Base-by-base conservation (phyloP, 306 rosid genomes). In the Cucurbita ficifolia region DNA sequence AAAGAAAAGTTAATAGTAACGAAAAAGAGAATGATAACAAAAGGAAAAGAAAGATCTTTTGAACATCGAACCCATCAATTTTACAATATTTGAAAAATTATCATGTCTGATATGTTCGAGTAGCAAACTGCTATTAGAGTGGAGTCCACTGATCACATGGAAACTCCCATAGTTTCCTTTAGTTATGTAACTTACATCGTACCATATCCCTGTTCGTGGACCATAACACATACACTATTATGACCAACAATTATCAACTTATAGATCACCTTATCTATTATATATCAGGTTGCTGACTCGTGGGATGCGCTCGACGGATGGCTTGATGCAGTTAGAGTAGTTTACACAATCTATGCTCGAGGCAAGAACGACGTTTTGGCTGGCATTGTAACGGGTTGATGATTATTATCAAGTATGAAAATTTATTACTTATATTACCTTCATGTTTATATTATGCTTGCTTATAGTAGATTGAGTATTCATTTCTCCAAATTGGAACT, bases 291-390 rank as follows among this genome's bases (percentile, higher is more conserved):
- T 80, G 96, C 96, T 49, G 99, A 91, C 76, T 89, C 99, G 1
- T 91, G 96, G 97, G 99, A 95, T 73, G 87, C 92, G 39, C 84
- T 95, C 70, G 99, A 95, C 69, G 99, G 97, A 59, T 95, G 99
- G 99, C 86, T 91, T 65, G 99, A 95, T 82, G 99, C 96, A 76
- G 76, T 95, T 79, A 94, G 97, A 77, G 81, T 91, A 57, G 99
- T 95, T 40, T 95, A 95, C 83, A 91, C 99, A 10, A 95, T 91
- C 65, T 89, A 88, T 64, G 99, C 91, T 21, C 92, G 99, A 38
- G 85, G 94, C 71, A 95, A 91, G 83, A 88, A 88, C 72, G 97
- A 91, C 63, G 97, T 91, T 69, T 85, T 91, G 78, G 96, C 97
- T 5, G 97, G 97, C 74, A 88, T 95, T 49, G 81, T 87, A 77